Evolutionary conservation across 352 stramenopile genomes (phyloP), one percentile per base, ranked within the genome.

Genomic region (Globisporangium cederbergense): DNA sequence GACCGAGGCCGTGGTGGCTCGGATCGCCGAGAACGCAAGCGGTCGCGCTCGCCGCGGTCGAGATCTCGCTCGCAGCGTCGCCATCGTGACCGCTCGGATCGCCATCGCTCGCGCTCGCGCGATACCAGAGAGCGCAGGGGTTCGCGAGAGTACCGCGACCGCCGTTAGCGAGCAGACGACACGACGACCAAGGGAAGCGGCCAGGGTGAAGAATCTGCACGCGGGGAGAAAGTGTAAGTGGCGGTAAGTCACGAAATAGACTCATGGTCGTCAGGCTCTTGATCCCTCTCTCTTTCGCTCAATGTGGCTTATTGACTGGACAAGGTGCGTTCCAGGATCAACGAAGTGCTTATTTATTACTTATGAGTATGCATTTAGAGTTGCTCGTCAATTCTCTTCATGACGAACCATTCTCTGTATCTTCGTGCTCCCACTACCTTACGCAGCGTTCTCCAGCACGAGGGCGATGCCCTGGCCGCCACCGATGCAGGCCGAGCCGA

Each of bases 391-490:
- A 47, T 47, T 47, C 42, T 47, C 42, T 22, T 47, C 42, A 47
- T 47, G 18, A 47, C 42, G 14, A 20, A 20, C 14, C 4, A 47
- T 9, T 10, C 18, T 20, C 18, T 20, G 4, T 47, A 47, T 47
- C 4, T 22, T 42, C 43, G 3, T 58, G 25, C 14, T 50, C 11
- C 25, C 52, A 34, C 34, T 54, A 9, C n/a, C 18, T 76, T 88
- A 96, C 62, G 81, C 67, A 3, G 66, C 67, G 70, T 97, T 97
- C 73, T 99, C 97, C 34, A 99, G 74, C 43, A 99, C 87, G 28
- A 99, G 77, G 47, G 97, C 97, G 83, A 99, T 99, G 46, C 97
- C 97, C 75, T 99, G 97, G 67, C 97, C 97, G 60, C 97, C 97
- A 65, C 97, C 97, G 76, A 99, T 99, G 76, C 97, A 99, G 57